Conservation (phyloP, 1,139 yeast genomes). For the Protomyces lactucae-debilis region DNA sequence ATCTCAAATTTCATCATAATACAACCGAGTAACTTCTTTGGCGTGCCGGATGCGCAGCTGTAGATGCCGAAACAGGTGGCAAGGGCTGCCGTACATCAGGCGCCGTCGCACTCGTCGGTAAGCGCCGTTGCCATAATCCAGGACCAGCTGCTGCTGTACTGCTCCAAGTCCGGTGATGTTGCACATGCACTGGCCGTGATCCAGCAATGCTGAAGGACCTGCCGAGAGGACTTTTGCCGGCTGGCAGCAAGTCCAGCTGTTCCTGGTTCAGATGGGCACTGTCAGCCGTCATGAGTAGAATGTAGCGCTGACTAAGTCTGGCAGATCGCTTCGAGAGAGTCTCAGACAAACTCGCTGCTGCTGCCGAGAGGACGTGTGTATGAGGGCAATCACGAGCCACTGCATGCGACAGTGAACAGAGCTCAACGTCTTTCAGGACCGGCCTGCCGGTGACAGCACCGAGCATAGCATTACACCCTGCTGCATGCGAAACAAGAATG, state of each 20-base stretch:
- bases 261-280: neutral
- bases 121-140: neutral
- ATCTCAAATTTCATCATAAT: neutral
- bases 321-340: neutral
- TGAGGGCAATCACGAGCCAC: conserved; percentile 26
- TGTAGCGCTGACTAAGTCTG: neutral
- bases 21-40: neutral
- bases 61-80: neutral
- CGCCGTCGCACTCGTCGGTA: neutral
- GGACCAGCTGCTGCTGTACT: neutral
- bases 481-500: conserved; percentile 43
- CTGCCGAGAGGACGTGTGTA: neutral
- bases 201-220: too few relatives aligned
- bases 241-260: too few relatives aligned
- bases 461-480: conserved; percentile 42
- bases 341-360: neutral
- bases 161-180: neutral
- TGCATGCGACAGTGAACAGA: conserved; percentile 38
- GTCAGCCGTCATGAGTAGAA: neutral
- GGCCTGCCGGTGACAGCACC: conserved; percentile 39
- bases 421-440: conserved; percentile 37
- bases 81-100: neutral
- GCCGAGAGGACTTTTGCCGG: too few relatives aligned
- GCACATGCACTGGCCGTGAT: too few relatives aligned
- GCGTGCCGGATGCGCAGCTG: neutral